Percentiles rank a stretch among this genome's conserved stretches.
These are phyloP conservation scores for Macrophomina pseudophaseolina DNA, from an alignment of 2,329 filamentous ascomycete genomes.

Conservation along the genomic window DNA sequence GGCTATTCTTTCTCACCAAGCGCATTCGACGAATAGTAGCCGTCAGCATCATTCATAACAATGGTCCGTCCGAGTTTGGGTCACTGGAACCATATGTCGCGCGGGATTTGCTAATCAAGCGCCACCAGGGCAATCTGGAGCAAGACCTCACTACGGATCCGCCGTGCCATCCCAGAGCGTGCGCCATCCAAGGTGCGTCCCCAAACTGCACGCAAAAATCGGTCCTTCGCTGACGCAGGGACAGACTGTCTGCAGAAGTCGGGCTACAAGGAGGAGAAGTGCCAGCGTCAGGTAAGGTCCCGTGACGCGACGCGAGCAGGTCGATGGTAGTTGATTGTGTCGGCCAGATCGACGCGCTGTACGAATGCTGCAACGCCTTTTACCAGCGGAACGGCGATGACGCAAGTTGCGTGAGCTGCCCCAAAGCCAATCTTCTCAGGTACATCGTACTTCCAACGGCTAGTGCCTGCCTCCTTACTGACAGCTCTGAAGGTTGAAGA, in stretches of 20 bases:
- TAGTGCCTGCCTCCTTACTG: conserved; percentile 16
- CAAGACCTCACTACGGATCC: conserved; percentile 75
- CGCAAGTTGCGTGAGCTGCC: conserved; percentile 81
- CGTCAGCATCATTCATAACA: neutral
- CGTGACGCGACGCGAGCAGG: neutral
- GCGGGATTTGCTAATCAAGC: neutral
- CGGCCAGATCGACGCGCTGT: conserved; percentile 78
- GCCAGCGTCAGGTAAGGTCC: conserved; percentile 60
- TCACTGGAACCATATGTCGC: conserved; percentile 16
- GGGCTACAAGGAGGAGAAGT: conserved; percentile 84
- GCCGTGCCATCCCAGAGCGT: conserved; percentile 86
- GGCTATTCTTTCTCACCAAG: too few species aligned
- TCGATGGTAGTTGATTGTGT: neutral
- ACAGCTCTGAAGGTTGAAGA: conserved; percentile 65
- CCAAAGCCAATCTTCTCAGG: conserved; percentile 77
- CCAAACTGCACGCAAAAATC: neutral
- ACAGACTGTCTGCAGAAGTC: conserved; percentile 84
- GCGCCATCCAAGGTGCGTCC: conserved; percentile 81
- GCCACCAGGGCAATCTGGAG: conserved; percentile 56
- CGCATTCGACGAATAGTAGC: too few species aligned
- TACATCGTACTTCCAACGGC: conserved; percentile 30
- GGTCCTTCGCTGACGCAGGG: conserved; percentile 25
- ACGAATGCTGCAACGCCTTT: conserved; percentile 90
- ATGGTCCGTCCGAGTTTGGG: neutral
- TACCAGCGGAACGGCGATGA: conserved; percentile 79